Evolutionary conservation across 192 early-diverging fungal species (phyloP).

Genomic region (Dissophora ornata): DNA sequence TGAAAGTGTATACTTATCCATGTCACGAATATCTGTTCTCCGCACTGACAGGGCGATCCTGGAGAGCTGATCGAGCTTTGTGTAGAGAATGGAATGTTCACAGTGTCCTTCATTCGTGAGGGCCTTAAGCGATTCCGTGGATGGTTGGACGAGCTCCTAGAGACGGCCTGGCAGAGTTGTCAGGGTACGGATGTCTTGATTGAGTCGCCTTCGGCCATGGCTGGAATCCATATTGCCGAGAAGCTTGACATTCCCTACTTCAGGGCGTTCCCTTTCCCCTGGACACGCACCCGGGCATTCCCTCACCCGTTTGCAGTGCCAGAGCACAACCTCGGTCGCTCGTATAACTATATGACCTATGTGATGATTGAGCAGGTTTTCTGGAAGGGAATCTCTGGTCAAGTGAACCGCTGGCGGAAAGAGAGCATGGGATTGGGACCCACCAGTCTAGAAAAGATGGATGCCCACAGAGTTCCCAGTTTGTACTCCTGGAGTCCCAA

Average conservation of each 20-base stretch:
- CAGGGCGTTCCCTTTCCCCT: constrained; percentile 78
- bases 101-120: constrained; percentile 69
- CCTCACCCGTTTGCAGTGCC: constrained; percentile 78
- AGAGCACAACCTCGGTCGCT: constrained; percentile 56
- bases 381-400: constrained; percentile 69
- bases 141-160: constrained; percentile 73
- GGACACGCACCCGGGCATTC: constrained; percentile 78
- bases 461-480: constrained; percentile 67
- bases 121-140: constrained; percentile 68
- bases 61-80: constrained; percentile 60
- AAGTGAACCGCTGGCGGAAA: constrained; percentile 69
- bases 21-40: neutral
- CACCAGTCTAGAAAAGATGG: constrained; percentile 63
- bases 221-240: constrained; percentile 78
- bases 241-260: constrained; percentile 70
- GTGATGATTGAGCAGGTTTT: constrained; percentile 76
- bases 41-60: constrained; percentile 41
- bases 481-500: constrained; percentile 72
- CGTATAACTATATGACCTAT: constrained; percentile 76
- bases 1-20: neutral
- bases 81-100: constrained; percentile 78
- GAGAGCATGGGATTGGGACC: constrained; percentile 57
- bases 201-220: constrained; percentile 74
- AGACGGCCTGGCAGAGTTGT: constrained; percentile 65
- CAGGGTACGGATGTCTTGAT: constrained; percentile 75